Conservation (phyloP, 139 green algal genomes). For the Ettlia oleoabundans region DNA sequence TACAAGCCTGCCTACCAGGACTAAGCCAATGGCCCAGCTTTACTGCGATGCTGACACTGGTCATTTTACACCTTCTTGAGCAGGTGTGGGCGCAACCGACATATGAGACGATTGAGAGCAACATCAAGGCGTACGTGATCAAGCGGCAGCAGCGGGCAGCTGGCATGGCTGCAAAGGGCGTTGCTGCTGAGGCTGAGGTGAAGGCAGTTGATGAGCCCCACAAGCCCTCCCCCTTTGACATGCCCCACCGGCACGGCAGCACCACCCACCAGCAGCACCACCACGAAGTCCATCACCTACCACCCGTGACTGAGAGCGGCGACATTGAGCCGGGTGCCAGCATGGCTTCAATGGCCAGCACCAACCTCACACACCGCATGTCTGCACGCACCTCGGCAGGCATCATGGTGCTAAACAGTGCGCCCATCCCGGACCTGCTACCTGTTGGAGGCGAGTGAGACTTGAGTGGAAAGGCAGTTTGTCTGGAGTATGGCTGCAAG, state of each 20-base stretch:
- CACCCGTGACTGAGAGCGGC: neutral
- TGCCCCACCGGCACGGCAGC: neutral
- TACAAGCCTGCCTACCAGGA: no score
- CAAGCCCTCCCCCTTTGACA: neutral
- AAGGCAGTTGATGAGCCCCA: neutral
- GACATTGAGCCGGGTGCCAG: neutral
- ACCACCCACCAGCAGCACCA: neutral
- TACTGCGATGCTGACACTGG: neutral
- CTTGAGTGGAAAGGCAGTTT: no score
- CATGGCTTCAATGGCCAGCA: neutral
- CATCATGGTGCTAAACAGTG: neutral
- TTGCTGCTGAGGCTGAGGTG: neutral
- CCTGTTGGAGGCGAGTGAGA: neutral
- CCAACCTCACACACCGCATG: neutral
- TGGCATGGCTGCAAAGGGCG: no score
- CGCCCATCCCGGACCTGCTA: conserved; percentile 7
- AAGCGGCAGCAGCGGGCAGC: neutral
- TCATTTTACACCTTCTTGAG: neutral
- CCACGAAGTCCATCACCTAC: conserved; percentile 1
- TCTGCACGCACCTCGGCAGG: neutral
- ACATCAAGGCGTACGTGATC: conserved; percentile 6
- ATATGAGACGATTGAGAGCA: conserved; percentile 2
- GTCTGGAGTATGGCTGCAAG: no score
- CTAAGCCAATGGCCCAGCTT: no score
- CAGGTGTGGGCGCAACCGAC: conserved; percentile 25